phyloP scores from a whole-genome alignment of 139 green algal species.

The Chlorella sorokiniana region DNA sequence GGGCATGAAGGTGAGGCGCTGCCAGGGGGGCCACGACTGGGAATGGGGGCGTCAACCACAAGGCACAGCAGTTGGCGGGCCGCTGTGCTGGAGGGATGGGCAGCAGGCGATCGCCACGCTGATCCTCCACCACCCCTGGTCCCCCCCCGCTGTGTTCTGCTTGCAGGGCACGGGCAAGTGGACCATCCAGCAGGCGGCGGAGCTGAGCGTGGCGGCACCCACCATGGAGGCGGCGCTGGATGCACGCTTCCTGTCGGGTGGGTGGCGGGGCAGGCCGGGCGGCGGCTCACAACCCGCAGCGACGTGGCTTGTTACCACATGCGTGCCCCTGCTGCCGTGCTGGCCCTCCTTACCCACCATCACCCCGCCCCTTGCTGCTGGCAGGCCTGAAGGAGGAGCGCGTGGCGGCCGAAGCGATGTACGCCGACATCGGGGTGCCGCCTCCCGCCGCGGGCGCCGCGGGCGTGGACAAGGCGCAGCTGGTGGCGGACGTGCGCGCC shows the following conservation, averaged over 20 bases:
- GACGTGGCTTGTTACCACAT: neutral
- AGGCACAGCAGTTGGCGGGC: neutral
- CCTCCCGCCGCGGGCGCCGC: constrained; percentile 19
- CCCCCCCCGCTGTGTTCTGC: neutral
- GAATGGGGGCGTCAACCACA: no score
- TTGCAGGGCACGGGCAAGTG: constrained; percentile 87
- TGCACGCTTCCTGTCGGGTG: constrained; percentile 81
- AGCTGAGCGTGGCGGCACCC: constrained; percentile 91
- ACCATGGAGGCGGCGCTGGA: constrained; percentile 96
- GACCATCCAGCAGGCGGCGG: constrained; percentile 98
- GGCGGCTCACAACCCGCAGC: neutral
- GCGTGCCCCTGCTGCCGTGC: neutral
- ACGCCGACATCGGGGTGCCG: constrained; percentile 45
- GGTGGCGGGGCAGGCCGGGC: no score
- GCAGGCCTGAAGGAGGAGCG: constrained; percentile 90
- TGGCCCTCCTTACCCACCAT: neutral
- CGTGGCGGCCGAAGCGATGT: constrained; percentile 75
- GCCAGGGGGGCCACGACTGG: no score
- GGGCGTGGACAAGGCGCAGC: constrained; percentile 85
- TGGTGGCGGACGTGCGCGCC: constrained; percentile 85
- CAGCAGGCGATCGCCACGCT: neutral
- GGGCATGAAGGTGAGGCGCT: constrained; percentile 85
- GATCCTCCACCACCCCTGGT: neutral
- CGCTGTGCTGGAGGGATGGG: neutral
- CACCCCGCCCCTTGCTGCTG: neutral